Evolutionary conservation across 331 rosid species (phyloP), one percentile per base, ranked within the genome.

Genomic region (Pyrus hybrid): DNA sequence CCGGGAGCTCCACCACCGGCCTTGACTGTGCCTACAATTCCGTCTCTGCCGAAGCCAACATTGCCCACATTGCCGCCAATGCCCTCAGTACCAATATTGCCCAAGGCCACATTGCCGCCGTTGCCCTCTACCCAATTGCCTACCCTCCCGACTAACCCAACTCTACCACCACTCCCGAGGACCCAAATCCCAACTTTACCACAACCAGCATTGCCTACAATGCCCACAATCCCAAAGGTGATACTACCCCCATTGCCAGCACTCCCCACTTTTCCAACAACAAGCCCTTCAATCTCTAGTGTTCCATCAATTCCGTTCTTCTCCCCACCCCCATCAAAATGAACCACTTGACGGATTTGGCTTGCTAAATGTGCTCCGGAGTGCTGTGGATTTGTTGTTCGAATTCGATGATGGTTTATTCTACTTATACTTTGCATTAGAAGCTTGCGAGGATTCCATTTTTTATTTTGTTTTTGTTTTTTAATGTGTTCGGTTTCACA

Each of bases 1-100:
- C 75, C 80, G 0, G 78, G 71, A 21, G 47, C 70, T 69, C 84
- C 84, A 67, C 76, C 83, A n/a, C 80, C 77, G 5, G 45, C 85
- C 29, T 29, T 63, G 43, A 18, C 47, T 41, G 5, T 41, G 47
- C 47, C 73, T 26, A 35, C 75, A 54, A 20, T 78, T 17, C 72
- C 85, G 3, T 32, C 29, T 10, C 11, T 63, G 22, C 83, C 63
- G 5, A 4, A n/a, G 4, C 66, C 79, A 53, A 51, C 67, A 62
- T 7, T 62, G 33, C 23, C 47, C 30, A 60, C 85, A 56, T 43
- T 83, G 29, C 80, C 86, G 25, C 78, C 84, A 20, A 23, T 80
- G 23, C 77, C 85, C 32, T 43, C 84, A 3, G 51, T 35, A 41
- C 80, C 79, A 57, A 70, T 73, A 11, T 65, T 80, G 70, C 83